phyloP scores from a whole-genome alignment of 2,329 filamentous ascomycete species.

The Emmonsia crescens region DNA sequence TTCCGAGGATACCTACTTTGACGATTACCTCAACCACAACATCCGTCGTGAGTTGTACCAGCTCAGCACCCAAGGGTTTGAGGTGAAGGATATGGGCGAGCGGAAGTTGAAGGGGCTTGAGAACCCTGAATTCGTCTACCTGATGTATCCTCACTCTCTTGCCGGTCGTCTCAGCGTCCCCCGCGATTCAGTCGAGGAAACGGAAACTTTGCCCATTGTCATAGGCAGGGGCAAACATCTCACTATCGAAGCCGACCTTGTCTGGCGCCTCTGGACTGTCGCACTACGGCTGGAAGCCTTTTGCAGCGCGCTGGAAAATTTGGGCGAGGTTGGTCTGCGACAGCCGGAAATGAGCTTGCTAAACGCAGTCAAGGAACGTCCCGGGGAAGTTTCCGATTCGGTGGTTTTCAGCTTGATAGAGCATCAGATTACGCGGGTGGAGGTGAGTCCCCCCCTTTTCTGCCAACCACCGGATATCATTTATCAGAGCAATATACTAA shows the following conservation, averaged over 20 bases:
- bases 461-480: slow-evolving; percentile 3
- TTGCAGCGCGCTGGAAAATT: slow-evolving; percentile 74
- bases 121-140: slow-evolving; percentile 90
- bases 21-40: slow-evolving; percentile 61
- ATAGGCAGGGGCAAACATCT: slow-evolving; percentile 54
- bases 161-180: slow-evolving; percentile 51
- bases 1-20: slow-evolving; percentile 60
- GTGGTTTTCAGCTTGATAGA: slow-evolving; percentile 85
- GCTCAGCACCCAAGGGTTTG: slow-evolving; percentile 83
- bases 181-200: slow-evolving; percentile 40
- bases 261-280: slow-evolving; percentile 85
- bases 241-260: slow-evolving; percentile 70
- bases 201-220: slow-evolving; percentile 44
- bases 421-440: slow-evolving; percentile 89
- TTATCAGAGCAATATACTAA: slow-evolving; percentile 8
- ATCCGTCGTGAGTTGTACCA: slow-evolving; percentile 82
- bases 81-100: slow-evolving; percentile 93
- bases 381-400: slow-evolving; percentile 77
- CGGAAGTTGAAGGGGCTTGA: slow-evolving; percentile 93
- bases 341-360: slow-evolving; percentile 74
- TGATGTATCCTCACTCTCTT: slow-evolving; percentile 85
- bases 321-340: slow-evolving; percentile 52
- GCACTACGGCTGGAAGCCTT: slow-evolving; percentile 86
- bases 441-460: slow-evolving; percentile 50
- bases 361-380: slow-evolving; percentile 59